Conservation (phyloP, 495 filamentous ascomycete species). For the Astrothelium macrocarpum region DNA sequence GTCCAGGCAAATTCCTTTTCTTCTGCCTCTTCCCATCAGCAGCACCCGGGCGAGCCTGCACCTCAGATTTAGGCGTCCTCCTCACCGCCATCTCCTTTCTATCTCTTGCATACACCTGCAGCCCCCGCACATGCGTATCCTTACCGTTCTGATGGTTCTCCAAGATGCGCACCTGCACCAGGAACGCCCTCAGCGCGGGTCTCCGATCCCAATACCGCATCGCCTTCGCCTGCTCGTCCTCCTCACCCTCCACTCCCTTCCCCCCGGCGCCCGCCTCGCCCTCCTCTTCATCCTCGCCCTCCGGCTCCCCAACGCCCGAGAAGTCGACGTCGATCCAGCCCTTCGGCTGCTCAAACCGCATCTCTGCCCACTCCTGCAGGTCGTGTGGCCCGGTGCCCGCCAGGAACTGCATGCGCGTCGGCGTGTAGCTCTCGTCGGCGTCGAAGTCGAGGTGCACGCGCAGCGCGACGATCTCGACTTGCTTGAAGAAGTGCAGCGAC, state of each 20-base stretch:
- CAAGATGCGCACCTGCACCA: conserved; percentile 75
- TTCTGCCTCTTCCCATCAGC: neutral
- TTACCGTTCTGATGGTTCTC: conserved; percentile 99
- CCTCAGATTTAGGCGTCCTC: neutral
- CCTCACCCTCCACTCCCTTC: neutral
- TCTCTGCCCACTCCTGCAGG: conserved; percentile 68
- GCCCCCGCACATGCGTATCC: conserved; percentile 88
- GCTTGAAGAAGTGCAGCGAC: conserved; percentile 89
- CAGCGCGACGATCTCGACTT: conserved; percentile 73
- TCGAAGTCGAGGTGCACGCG: conserved; percentile 85
- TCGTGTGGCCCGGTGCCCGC: conserved; percentile 84
- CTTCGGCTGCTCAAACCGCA: conserved; percentile 67
- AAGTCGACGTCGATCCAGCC: conserved; percentile 87
- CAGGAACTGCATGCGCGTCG: conserved; percentile 75
- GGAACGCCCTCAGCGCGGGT: conserved; percentile 64
- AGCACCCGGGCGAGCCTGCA: neutral
- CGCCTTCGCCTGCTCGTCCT: conserved; percentile 12
- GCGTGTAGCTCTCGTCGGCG: conserved; percentile 93
- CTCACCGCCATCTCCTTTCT: conserved; percentile 24
- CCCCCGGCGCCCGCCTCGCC: conserved; percentile 16
- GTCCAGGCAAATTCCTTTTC: neutral
- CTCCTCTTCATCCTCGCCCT: conserved; percentile 29
- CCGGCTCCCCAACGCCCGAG: conserved; percentile 49
- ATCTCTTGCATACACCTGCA: conserved; percentile 83
- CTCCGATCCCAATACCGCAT: conserved; percentile 20